Evolutionary conservation across 306 rosid species (phyloP).

Genomic region (Prunus kanzakura): DNA sequence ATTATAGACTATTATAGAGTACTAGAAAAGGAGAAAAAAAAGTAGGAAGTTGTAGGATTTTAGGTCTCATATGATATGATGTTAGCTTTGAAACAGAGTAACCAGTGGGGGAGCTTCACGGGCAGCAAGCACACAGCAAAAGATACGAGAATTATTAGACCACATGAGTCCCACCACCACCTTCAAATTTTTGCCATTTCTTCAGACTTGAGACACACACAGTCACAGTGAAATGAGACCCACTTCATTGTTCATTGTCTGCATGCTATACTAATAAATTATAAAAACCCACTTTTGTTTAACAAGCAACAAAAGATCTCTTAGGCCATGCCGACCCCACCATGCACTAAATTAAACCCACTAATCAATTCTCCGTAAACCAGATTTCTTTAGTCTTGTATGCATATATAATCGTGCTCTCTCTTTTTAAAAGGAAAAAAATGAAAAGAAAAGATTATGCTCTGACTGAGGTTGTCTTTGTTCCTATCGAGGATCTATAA

Average conservation of each 20-base stretch:
- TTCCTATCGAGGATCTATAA: neutral
- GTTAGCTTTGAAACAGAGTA: conserved; percentile 5
- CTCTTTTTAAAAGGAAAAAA: neutral
- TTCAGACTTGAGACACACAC: neutral
- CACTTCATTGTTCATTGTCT: neutral
- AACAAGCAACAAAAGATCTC: neutral
- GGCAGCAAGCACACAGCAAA: neutral
- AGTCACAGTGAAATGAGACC: neutral
- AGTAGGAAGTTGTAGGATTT: neutral
- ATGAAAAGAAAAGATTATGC: neutral
- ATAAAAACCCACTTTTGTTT: neutral
- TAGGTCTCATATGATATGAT: neutral
- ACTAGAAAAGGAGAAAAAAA: too few relatives aligned
- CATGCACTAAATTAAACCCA: neutral
- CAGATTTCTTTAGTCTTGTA: neutral
- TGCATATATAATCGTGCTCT: neutral
- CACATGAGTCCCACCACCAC: conserved; percentile 8
- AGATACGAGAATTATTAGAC: neutral
- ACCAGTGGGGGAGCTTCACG: conserved; percentile 14
- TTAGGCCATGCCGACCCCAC: neutral
- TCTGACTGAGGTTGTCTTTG: neutral
- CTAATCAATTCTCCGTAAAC: neutral
- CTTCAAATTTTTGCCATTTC: neutral
- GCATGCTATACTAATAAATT: neutral
- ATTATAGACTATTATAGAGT: too few relatives aligned